Evolutionary conservation across 2,329 filamentous ascomycete genomes (phyloP), one percentile per base, ranked within the genome.

Genomic region (Apiospora aurea): DNA sequence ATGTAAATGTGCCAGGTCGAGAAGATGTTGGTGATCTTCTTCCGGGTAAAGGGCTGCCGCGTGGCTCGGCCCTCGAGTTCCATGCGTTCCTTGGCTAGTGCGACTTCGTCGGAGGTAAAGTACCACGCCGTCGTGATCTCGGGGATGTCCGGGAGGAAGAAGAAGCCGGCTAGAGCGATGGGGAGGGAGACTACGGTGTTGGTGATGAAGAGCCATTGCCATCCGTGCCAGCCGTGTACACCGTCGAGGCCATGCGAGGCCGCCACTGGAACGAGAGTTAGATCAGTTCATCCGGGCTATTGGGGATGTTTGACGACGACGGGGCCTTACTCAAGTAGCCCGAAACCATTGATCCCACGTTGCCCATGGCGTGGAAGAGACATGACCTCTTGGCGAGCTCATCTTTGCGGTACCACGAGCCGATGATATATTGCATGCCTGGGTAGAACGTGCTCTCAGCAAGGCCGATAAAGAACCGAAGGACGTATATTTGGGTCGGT

Each of bases 1-100:
- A 87, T 75, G 71, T 90, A 93, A 1, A 93, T 88, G 73, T 91
- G 90, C 91, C 91, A 93, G 7, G 87, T 88, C 0, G 84, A 83
- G 71, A 92, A 87, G 24, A 92, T 92, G 75, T 87, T 88, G 78
- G 84, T 85, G 51, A 92, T 76, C 79, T 90, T 92, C 80, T 77
- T 75, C 70, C 78, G 78, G 0, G 82, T 85, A 72, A 80, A 85
- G 0, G 80, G 80, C 0, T 81, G 80, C 0, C 85, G 79, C 43
- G 81, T 80, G 2, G 84, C 85, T 4, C 85, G 82, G 0, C 85
- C 85, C 74, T 87, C 86, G 1, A 85, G 78, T 66, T 80, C 73
- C 82, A 85, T 85, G 18, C 83, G 81, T 71, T 78, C 81, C 67
- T 81, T 79, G 0, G 82, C 84, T 2, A 85, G 75, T 5, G 73